Evolutionary conservation across 345 rosid genomes (phyloP).

Genomic region (Gossypium herbaceum): DNA sequence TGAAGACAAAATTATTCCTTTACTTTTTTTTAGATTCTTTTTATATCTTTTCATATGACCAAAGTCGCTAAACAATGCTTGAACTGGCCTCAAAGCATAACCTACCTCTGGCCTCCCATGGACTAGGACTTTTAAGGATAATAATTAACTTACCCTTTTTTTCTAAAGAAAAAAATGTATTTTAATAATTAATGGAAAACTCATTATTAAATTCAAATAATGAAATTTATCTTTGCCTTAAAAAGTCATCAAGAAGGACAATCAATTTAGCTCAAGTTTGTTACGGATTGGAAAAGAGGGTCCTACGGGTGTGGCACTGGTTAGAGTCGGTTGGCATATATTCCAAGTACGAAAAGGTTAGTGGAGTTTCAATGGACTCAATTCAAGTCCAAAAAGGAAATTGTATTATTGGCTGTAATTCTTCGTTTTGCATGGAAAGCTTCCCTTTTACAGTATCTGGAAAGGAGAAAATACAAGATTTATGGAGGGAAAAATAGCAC

Average conservation of each 20-base stretch:
- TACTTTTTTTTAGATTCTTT: neutral
- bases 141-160: neutral
- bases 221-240: too few relatives aligned
- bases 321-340: too few relatives aligned
- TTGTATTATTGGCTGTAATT: neutral
- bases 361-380: neutral
- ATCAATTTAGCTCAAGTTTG: too few relatives aligned
- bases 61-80: neutral
- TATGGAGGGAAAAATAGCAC: too few relatives aligned
- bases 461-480: neutral
- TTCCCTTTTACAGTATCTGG: too few relatives aligned
- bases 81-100: neutral
- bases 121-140: too few relatives aligned
- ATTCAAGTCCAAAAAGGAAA: neutral
- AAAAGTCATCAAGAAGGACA: too few relatives aligned
- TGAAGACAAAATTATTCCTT: neutral
- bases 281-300: too few relatives aligned
- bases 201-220: too few relatives aligned
- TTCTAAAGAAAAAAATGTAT: neutral
- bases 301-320: too few relatives aligned
- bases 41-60: too few relatives aligned
- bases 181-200: neutral
- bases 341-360: neutral
- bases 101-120: neutral
- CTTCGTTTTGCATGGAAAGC: too few relatives aligned